A percentile compares a stretch with the other conserved stretches of the same genome.
Conservation (phyloP, 495 filamentous ascomycete species). For the Echria macrotheca region DNA sequence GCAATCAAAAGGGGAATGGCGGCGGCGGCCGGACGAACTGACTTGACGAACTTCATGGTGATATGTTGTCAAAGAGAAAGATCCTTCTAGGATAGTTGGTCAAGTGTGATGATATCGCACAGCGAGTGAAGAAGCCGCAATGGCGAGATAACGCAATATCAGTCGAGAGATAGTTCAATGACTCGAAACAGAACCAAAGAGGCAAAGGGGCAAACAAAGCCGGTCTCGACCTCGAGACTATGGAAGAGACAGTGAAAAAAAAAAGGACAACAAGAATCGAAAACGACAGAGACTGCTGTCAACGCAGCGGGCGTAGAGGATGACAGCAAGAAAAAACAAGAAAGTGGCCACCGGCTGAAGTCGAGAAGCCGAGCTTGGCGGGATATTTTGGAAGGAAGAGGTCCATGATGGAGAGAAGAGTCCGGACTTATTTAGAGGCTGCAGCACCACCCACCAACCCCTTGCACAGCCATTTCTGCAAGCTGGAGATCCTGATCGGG, state of each 20-base stretch:
- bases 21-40: slow-evolving; percentile 21
- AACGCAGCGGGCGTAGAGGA: background rate
- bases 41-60: slow-evolving; percentile 31
- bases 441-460: background rate
- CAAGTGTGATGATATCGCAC: slow-evolving; percentile 15
- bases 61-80: background rate
- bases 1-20: slow-evolving; percentile 26
- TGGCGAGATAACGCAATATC: no score
- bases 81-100: background rate
- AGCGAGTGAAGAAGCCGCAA: slow-evolving; percentile 27
- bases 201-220: background rate
- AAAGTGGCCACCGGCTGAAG: slow-evolving; percentile 3
- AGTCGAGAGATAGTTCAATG: no score
- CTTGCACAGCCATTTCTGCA: background rate
- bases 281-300: slow-evolving; percentile 6
- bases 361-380: slow-evolving; percentile 1
- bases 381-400: background rate
- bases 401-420: slow-evolving; percentile 3
- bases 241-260: background rate
- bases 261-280: slow-evolving; percentile 3
- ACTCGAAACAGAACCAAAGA: background rate
- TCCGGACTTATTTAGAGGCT: background rate
- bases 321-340: slow-evolving; percentile 1
- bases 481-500: background rate
- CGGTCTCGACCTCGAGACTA: background rate